phyloP scores from a whole-genome alignment of 148 eudicot species.

The Polygonum aviculare region DNA sequence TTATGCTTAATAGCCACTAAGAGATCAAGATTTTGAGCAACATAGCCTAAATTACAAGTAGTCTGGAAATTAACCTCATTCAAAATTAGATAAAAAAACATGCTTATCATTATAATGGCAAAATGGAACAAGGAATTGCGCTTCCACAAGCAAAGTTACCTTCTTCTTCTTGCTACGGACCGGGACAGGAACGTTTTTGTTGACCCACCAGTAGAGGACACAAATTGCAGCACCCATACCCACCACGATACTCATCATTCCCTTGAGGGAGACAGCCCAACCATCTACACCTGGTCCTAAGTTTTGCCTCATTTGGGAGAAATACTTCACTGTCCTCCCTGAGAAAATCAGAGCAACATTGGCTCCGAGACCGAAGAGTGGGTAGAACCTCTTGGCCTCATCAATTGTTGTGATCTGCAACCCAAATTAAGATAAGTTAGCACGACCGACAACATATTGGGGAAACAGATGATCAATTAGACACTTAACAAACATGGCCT shows the following conservation, averaged over 20 bases:
- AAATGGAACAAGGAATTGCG: not conserved
- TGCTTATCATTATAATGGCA: not conserved
- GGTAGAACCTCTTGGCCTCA: constrained; percentile 92
- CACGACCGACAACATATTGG: not conserved
- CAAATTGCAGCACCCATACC: constrained; percentile 80
- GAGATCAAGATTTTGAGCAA: not conserved
- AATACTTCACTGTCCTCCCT: constrained; percentile 93
- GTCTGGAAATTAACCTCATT: not conserved
- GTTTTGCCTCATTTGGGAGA: constrained; percentile 70
- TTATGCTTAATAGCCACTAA: not conserved
- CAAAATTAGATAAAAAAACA: not conserved
- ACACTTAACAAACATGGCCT: not conserved
- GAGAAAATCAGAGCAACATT: constrained; percentile 97
- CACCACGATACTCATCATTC: constrained; percentile 97
- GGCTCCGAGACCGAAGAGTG: constrained; percentile 95
- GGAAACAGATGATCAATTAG: not conserved
- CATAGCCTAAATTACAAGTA: not conserved
- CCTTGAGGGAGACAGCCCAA: constrained; percentile 92
- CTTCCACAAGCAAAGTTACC: constrained; percentile 26
- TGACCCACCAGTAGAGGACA: constrained; percentile 92
- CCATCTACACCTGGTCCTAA: constrained; percentile 97
- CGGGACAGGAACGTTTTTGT: constrained; percentile 69
- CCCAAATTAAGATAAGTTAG: not conserved
- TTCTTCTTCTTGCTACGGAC: constrained; percentile 92
- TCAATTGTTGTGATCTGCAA: constrained; percentile 92